These are phyloP conservation scores for Terana coerulea DNA, from an alignment of 768 basidiomycete species.

Conservation along the genomic window DNA sequence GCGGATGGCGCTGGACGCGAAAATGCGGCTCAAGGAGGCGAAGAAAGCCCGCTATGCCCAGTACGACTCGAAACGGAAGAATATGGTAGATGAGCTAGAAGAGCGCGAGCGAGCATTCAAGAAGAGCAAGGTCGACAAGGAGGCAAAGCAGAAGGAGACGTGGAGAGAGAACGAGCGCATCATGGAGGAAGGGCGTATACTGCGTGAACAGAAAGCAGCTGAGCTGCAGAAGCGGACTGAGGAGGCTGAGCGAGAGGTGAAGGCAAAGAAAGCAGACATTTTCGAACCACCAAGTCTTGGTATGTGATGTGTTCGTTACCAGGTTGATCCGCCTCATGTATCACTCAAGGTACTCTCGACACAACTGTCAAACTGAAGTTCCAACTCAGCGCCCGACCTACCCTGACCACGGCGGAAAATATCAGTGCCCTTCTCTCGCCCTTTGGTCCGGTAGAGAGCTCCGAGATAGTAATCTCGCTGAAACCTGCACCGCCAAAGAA, in stretches of 20 bases:
- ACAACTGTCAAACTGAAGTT: constrained; percentile 77
- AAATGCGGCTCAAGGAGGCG: constrained; percentile 66
- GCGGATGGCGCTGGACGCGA: constrained; percentile 76
- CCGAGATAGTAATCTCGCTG: constrained; percentile 64
- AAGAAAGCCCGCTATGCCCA: constrained; percentile 64
- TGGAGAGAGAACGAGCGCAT: constrained; percentile 67
- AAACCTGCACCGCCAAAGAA: constrained; percentile 52
- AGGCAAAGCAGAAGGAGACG: constrained; percentile 48
- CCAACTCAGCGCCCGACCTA: constrained; percentile 50
- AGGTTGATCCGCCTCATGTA: constrained; percentile 1
- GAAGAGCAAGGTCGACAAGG: constrained; percentile 61
- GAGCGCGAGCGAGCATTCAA: constrained; percentile 75
- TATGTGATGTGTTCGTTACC: constrained; percentile 13
- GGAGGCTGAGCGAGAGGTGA: constrained; percentile 33
- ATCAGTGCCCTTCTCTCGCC: constrained; percentile 49
- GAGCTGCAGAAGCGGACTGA: constrained; percentile 43
- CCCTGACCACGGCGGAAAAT: constrained; percentile 46
- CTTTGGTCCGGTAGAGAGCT: constrained; percentile 62
- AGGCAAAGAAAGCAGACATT: constrained; percentile 34
- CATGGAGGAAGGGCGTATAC: constrained; percentile 66
- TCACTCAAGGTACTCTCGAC: constrained; percentile 51
- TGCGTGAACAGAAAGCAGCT: constrained; percentile 65
- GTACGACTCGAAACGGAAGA: constrained; percentile 72
- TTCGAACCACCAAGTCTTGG: constrained; percentile 61
- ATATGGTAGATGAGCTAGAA: constrained; percentile 73